Evolutionary conservation across 495 filamentous ascomycete genomes (phyloP), one percentile per base, ranked within the genome.

Genomic region (Trichoderma gamsii): DNA sequence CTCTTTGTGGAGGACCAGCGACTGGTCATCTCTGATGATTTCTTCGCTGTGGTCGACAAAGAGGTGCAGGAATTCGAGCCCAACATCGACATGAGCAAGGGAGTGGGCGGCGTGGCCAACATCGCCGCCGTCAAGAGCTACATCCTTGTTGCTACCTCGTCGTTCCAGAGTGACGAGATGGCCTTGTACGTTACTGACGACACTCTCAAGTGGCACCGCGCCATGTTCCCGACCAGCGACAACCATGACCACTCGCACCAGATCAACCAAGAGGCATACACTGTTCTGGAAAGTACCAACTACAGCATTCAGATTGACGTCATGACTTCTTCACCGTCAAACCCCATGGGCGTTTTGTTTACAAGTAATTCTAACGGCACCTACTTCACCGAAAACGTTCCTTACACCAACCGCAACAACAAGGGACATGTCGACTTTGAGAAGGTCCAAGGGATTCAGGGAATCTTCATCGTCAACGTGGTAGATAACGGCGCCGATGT

Each of bases 231-330:
- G 52, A 76, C 77, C 67, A 89, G 89, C 41, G 65, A 66, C 65
- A 66, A 49, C 65, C 65, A 66, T 29, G 43, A 66, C n/a, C 85
- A 86, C 41, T 83, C 86, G 35, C 91, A 93, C 74, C 88, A 87
- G 56, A 76, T 99, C 29, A 85, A 90, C 71, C 85, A 97, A 75
- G 86, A 95, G 72, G 92, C 91, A 16, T 99, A 97, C 74, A 99
- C 95, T 0, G 82, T 98, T 27, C 82, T 99, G 38, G 94, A 97
- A 78, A 93, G 92, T 70, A 97, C 95, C 21, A 91, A 96, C 71
- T 97, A 98, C 81, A 97, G 93, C 79, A 92, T 99, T 69, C 93
- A 97, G 76, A 87, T 99, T 51, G 93, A 98, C 81, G 93, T 98
- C 70, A 86, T 92, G 81, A 91, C 88, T 1, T 85, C 86, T 13